phyloP scores from a whole-genome alignment of 306 rosid species.

The Acmispon strigosus region DNA sequence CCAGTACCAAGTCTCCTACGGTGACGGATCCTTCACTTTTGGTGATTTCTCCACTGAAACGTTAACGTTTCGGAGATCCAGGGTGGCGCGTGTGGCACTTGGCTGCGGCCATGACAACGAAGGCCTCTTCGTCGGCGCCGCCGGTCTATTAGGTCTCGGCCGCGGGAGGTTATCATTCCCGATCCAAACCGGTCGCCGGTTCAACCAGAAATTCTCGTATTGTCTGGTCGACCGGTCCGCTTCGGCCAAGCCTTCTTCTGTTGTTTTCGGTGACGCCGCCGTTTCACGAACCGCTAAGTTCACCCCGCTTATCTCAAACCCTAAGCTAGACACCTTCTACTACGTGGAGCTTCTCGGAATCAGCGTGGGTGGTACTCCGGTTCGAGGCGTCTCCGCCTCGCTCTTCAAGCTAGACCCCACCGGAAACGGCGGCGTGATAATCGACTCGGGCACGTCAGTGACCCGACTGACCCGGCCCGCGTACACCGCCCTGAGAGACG shows the following conservation, averaged over 20 bases:
- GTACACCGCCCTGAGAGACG: conserved; percentile 55
- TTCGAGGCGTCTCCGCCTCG: conserved; percentile 52
- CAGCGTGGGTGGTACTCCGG: conserved; percentile 74
- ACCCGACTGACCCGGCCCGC: conserved; percentile 75
- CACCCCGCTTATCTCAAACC: conserved; percentile 68
- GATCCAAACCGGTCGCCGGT: conserved; percentile 54
- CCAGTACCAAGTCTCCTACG: conserved; percentile 83
- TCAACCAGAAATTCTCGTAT: conserved; percentile 79
- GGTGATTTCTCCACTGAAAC: conserved; percentile 90
- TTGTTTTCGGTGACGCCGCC: conserved; percentile 73
- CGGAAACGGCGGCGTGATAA: conserved; percentile 85
- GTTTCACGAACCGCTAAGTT: conserved; percentile 75
- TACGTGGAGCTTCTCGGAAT: conserved; percentile 66
- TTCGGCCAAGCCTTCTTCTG: conserved; percentile 57
- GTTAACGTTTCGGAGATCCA: conserved; percentile 60
- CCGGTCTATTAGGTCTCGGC: conserved; percentile 81
- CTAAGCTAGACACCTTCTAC: conserved; percentile 77
- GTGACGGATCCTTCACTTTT: conserved; percentile 77
- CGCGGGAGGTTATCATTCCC: conserved; percentile 79
- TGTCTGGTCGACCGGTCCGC: conserved; percentile 92
- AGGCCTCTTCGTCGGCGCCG: conserved; percentile 88
- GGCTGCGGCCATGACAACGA: conserved; percentile 91
- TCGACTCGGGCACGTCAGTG: conserved; percentile 91
- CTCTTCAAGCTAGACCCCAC: conserved; percentile 54
- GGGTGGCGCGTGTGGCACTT: conserved; percentile 60